Evolutionary conservation across 2,329 filamentous ascomycete species (phyloP).

Genomic region (Trichoderma atrobrunneum): DNA sequence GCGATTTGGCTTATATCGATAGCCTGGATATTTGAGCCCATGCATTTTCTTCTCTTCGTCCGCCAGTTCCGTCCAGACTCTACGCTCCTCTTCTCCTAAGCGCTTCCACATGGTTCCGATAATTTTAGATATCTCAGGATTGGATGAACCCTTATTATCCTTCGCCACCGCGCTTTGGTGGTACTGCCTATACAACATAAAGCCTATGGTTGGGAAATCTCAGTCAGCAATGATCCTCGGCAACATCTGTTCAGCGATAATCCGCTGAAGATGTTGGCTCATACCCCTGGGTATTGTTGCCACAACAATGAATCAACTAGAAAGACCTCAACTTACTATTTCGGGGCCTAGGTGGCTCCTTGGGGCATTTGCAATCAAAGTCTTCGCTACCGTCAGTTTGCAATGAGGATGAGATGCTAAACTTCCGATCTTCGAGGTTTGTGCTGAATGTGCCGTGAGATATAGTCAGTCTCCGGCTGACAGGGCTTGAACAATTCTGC

Average conservation of each 20-base stretch:
- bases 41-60: conserved; percentile 92
- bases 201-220: conserved; percentile 58
- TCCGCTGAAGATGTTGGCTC: not conserved
- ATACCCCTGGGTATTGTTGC: not conserved
- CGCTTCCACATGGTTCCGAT: conserved; percentile 90
- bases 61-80: conserved; percentile 83
- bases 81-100: conserved; percentile 70
- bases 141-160: conserved; percentile 83
- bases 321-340: conserved; percentile 49
- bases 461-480: conserved; percentile 42
- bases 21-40: conserved; percentile 85
- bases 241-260: not conserved
- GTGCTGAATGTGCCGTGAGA: conserved; percentile 46
- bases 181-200: conserved; percentile 95
- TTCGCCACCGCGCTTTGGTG: conserved; percentile 79
- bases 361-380: conserved; percentile 55
- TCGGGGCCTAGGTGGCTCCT: conserved; percentile 53
- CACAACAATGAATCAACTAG: not conserved
- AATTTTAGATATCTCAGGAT: conserved; percentile 96
- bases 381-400: conserved; percentile 38
- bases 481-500: not conserved
- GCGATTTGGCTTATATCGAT: conserved; percentile 86
- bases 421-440: conserved; percentile 34
- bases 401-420: conserved; percentile 30
- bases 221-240: conserved; percentile 26